Base-by-base conservation (phyloP, 1,284 basidiomycete species). In the Pseudozyma thailandica region DNA sequence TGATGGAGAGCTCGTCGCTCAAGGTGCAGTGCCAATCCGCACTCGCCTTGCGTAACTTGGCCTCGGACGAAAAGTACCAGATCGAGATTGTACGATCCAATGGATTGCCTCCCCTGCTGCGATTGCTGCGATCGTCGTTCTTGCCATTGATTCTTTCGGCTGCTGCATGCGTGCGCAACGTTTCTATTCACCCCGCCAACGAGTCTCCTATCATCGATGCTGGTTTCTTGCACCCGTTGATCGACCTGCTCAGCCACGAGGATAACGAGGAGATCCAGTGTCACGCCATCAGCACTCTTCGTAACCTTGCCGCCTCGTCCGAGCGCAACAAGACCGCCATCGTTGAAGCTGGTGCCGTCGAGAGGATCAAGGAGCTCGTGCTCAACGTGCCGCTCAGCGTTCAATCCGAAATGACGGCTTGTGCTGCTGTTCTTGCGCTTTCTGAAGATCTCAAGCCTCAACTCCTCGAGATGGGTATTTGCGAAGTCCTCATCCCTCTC, bases 191-290 rank as follows among this genome's bases (percentile, higher is more conserved):
- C 83, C 96, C 96, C 0, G 89, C 91, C 82, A 98, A 99, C 86
- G 96, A 98, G 84, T 96, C 94, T 0, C 96, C 96, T 16, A 99
- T 99, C 84, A 99, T 99, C 83, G 96, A 99, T 80, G 93, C 93
- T 39, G 94, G 94, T 23, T 99, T 98, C 87, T 85, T 98, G 53
- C 91, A 94, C 80, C 96, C 96, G 1, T 86, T 99, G 39, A 98
- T 99, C 83, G 94, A 93, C 81, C 88, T 98, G 35, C 87, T 99
- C 37, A 93, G 93, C 6, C 98, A 98, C 86, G 97, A 88, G 84
- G 96, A 99, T 84, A 98, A 98, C 82, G 96, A 99, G 85, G 96
- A 99, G 85, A 94, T 99, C 30, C 95, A 98, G 84, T 98, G 96
- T 80, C 96, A 99, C 81, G 96, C 96, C n/a, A 99, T 99, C 75